These are phyloP conservation scores for Torulaspora indica DNA, from an alignment of 805 yeast species.

Conservation along the genomic window DNA sequence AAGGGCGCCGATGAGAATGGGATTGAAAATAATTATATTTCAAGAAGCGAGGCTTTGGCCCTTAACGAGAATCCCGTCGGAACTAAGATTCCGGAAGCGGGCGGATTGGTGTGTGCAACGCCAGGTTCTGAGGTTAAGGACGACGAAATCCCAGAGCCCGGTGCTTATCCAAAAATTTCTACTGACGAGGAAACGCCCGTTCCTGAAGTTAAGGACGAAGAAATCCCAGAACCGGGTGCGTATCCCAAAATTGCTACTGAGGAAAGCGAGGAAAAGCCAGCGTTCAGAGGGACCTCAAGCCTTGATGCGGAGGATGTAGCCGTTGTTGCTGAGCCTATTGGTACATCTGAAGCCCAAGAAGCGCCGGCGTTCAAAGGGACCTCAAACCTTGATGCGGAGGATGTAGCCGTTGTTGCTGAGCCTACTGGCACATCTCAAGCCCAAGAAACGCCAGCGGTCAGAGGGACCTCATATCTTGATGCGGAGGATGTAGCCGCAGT, in stretches of 20 bases:
- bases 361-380: background rate
- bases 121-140: conserved; percentile 1
- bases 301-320: background rate
- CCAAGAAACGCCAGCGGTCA: background rate
- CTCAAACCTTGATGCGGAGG: background rate
- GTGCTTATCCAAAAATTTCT: background rate
- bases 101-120: conserved; percentile 37
- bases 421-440: background rate
- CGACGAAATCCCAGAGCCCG: conserved; percentile 5
- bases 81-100: conserved; percentile 43
- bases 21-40: conserved; percentile 38
- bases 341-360: background rate
- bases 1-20: conserved; percentile 43
- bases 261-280: background rate
- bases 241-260: background rate
- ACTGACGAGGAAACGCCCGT: conserved; percentile 1
- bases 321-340: background rate
- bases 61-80: conserved; percentile 8
- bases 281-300: background rate
- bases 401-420: background rate
- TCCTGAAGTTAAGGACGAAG: background rate
- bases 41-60: conserved; percentile 11
- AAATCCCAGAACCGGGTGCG: conserved; percentile 4
- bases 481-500: background rate
- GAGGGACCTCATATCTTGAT: background rate